Base-by-base conservation (phyloP, 2,329 filamentous ascomycete genomes). In the Venturia nashicola region DNA sequence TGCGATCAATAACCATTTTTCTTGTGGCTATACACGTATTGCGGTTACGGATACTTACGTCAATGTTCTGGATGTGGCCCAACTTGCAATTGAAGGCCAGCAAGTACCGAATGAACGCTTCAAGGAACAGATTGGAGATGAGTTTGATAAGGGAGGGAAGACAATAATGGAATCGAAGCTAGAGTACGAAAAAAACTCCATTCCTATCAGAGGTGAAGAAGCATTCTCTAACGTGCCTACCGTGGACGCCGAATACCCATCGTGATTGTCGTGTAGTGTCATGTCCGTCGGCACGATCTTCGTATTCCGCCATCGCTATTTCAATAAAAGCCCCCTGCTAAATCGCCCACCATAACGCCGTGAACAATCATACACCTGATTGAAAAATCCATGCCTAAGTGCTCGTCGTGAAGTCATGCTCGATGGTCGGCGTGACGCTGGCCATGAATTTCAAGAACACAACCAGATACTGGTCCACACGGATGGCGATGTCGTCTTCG, bases 341-440 rank as follows among this genome's bases (percentile, higher is more conserved):
- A 55, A 27, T 6, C 51, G 12, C 27, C 1, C 14, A 36, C 32
- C 51, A 54, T 36, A 55, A 18, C 32, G 51, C 32, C 51, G 27
- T 36, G 14, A 27, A 34, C 5, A 18, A 34, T n/a, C 32, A 48
- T 27, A 11, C 32, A 36, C 14, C 12, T 18, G 27, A 8, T 6
- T 16, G 12, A 8, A 12, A 8, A 55, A n/a, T 34, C 27, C 27
- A 36, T 36, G 27, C 16, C 51, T 62, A 65, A 2, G 51, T 59
- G 32, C 91, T 90, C 91, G 97, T 97, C 0, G 93, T 97, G 75
- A 95, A 97, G 74, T 97, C 93, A 75, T 97, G 91, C 77, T 97
- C 93, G 75, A 99, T 97, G 59, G 92, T 92, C 6, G 94, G 94
- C 18, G 93, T 97, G 55, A 99, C 94, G 70, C 79, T 76, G 69